Conservation (phyloP, 768 basidiomycete species). For the Termitomyces bulborhizus region DNA sequence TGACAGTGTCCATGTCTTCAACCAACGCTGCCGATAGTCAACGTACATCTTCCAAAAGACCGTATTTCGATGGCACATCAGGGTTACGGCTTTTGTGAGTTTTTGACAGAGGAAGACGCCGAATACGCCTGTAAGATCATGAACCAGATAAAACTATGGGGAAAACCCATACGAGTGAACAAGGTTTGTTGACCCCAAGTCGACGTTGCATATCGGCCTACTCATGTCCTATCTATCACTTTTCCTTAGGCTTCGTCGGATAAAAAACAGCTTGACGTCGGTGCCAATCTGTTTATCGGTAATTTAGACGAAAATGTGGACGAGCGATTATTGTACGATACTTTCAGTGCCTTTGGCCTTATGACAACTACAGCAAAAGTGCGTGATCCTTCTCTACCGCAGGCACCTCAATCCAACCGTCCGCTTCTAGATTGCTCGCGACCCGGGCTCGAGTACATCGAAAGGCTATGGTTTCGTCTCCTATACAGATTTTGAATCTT, state of each 20-base stretch:
- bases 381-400: slow-evolving; percentile 16
- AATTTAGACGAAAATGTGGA: slow-evolving; percentile 95
- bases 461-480: slow-evolving; percentile 98
- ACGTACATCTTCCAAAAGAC: slow-evolving; percentile 97
- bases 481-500: slow-evolving; percentile 95
- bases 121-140: slow-evolving; percentile 99
- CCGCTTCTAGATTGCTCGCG: slow-evolving; percentile 77
- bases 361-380: slow-evolving; percentile 92
- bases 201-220: background rate
- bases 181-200: slow-evolving; percentile 56
- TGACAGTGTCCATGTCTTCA: background rate
- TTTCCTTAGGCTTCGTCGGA: slow-evolving; percentile 83
- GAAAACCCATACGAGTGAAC: slow-evolving; percentile 97
- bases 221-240: slow-evolving; percentile 1
- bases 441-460: slow-evolving; percentile 75
- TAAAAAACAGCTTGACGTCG: slow-evolving; percentile 96
- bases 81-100: slow-evolving; percentile 99
- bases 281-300: slow-evolving; percentile 95
- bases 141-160: slow-evolving; percentile 99
- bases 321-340: slow-evolving; percentile 88
- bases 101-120: slow-evolving; percentile 96
- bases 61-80: slow-evolving; percentile 98
- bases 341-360: slow-evolving; percentile 91
- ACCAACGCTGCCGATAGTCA: slow-evolving; percentile 46
- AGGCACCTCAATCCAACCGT: slow-evolving; percentile 1